phyloP scores from a whole-genome alignment of 2,329 filamentous ascomycete species.

The Dothistroma pini region DNA sequence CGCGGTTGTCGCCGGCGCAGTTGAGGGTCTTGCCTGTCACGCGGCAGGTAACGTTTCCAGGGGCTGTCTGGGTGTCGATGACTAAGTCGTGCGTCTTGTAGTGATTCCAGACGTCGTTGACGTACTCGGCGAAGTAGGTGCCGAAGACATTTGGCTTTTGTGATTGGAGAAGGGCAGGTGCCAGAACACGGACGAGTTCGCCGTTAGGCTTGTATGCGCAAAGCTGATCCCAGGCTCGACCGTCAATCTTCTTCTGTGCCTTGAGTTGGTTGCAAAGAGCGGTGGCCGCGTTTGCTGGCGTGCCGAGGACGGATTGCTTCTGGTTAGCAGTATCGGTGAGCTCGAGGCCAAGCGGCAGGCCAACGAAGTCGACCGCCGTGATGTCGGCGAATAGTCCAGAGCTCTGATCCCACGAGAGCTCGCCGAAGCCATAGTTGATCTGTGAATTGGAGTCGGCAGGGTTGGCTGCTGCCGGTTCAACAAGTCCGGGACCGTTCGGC shows the following conservation, averaged over 20 bases:
- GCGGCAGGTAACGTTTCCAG: slow-evolving; percentile 53
- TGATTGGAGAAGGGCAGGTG: slow-evolving; percentile 42
- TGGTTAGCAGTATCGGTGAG: slow-evolving; percentile 48
- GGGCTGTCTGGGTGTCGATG: slow-evolving; percentile 61
- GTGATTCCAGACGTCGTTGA: slow-evolving; percentile 49
- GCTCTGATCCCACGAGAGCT: slow-evolving; percentile 45
- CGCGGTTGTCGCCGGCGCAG: slow-evolving; percentile 36
- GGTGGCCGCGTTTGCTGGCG: slow-evolving; percentile 54
- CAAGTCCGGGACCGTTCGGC: slow-evolving; percentile 38
- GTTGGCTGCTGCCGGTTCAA: slow-evolving; percentile 48
- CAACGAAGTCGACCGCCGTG: slow-evolving; percentile 32
- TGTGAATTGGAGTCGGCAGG: slow-evolving; percentile 40
- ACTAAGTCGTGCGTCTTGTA: slow-evolving; percentile 48
- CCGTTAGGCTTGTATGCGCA: slow-evolving; percentile 42
- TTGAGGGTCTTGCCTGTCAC: slow-evolving; percentile 44
- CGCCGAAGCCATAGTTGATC: slow-evolving; percentile 43
- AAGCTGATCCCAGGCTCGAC: slow-evolving; percentile 59
- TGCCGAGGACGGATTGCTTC: slow-evolving; percentile 54
- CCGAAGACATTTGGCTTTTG: slow-evolving; percentile 46
- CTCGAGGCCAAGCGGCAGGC: slow-evolving; percentile 50
- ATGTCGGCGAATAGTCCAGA: slow-evolving; percentile 45
- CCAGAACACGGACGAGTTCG: slow-evolving; percentile 41
- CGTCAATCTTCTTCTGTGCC: slow-evolving; percentile 53
- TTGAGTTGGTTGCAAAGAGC: slow-evolving; percentile 52
- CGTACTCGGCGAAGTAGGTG: slow-evolving; percentile 51